phyloP scores from a whole-genome alignment of 2,329 filamentous ascomycete genomes.

The Hymenoscyphus scutula region DNA sequence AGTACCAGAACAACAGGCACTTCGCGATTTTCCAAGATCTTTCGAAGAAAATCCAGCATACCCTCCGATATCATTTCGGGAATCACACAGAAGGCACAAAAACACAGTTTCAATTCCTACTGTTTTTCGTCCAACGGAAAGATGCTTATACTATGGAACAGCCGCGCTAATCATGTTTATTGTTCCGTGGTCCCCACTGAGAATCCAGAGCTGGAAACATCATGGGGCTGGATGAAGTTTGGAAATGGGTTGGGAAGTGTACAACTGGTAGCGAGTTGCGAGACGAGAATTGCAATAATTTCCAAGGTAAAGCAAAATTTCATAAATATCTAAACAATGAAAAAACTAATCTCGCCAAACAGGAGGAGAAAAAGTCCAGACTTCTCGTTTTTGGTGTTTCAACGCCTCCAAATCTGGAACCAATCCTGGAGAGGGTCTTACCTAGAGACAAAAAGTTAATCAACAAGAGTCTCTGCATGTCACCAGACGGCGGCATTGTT shows the following conservation, averaged over 20 bases:
- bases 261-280: neutral
- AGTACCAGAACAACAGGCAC: neutral
- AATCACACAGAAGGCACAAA: neutral
- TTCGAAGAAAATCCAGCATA: neutral
- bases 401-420: neutral
- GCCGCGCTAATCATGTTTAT: neutral
- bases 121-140: neutral
- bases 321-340: neutral
- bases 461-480: neutral
- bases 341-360: neutral
- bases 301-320: neutral
- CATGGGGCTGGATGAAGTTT: neutral
- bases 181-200: neutral
- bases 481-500: neutral
- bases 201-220: neutral
- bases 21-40: neutral
- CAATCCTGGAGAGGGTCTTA: neutral
- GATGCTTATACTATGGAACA: slow-evolving; percentile 1
- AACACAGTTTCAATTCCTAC: neutral
- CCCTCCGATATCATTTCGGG: neutral
- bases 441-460: neutral
- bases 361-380: neutral
- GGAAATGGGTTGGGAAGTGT: neutral
- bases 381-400: neutral
- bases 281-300: neutral